Percentiles rank a stretch among this genome's conserved stretches.
phyloP scores from a whole-genome alignment of 2,329 filamentous ascomycete genomes.

The Balansia obtecta region DNA sequence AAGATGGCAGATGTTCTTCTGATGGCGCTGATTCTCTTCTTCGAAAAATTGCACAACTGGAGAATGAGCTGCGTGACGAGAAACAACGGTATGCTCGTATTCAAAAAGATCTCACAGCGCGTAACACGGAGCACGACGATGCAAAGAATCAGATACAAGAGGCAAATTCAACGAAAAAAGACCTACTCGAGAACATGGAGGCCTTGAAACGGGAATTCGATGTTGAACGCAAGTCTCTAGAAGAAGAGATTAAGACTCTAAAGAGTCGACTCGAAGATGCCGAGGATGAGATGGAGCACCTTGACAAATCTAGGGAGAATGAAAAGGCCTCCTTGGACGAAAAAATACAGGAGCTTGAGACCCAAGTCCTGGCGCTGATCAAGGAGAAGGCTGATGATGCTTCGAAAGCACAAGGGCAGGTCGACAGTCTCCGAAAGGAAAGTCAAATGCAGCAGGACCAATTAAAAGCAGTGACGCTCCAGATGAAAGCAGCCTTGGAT shows the following conservation, averaged over 20 bases:
- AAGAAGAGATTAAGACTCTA: slow-evolving; percentile 65
- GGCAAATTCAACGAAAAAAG: slow-evolving; percentile 81
- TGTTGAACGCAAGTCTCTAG: slow-evolving; percentile 70
- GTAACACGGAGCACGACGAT: slow-evolving; percentile 44
- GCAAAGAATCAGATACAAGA: slow-evolving; percentile 66
- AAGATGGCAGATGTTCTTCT: slow-evolving; percentile 33
- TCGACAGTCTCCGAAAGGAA: slow-evolving; percentile 51
- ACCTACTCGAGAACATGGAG: slow-evolving; percentile 90
- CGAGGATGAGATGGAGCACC: slow-evolving; percentile 82
- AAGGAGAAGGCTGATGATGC: slow-evolving; percentile 45
- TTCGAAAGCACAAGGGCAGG: slow-evolving; percentile 47
- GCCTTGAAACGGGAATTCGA: slow-evolving; percentile 80
- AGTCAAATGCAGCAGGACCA: slow-evolving; percentile 46
- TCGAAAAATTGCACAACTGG: slow-evolving; percentile 49
- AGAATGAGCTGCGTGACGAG: slow-evolving; percentile 65
- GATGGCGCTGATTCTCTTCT: slow-evolving; percentile 34
- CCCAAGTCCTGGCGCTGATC: slow-evolving; percentile 54
- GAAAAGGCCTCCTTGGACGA: slow-evolving; percentile 62
- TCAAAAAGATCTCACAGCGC: slow-evolving; percentile 55
- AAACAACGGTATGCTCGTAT: slow-evolving; percentile 53
- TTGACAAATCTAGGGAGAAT: slow-evolving; percentile 72
- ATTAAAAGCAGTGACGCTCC: slow-evolving; percentile 43
- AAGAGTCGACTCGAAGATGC: slow-evolving; percentile 73
- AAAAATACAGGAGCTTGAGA: slow-evolving; percentile 53
- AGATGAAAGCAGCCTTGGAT: slow-evolving; percentile 43